These are phyloP conservation scores for Leccinum subgranulosum DNA, from an alignment of 768 basidiomycete genomes.

Conservation along the genomic window DNA sequence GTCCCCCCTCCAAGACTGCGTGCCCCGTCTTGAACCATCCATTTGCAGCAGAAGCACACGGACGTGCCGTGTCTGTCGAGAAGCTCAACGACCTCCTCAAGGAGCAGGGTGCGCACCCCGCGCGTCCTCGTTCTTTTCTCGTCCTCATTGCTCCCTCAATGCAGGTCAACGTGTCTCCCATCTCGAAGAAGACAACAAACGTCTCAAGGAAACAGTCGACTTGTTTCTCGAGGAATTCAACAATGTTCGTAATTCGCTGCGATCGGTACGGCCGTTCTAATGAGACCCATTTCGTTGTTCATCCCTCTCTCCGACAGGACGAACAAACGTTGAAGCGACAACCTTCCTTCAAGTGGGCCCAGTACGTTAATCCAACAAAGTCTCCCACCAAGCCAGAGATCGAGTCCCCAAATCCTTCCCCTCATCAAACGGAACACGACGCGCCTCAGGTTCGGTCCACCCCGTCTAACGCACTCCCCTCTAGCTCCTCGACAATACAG, in stretches of 20 bases:
- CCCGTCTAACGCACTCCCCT: constrained; percentile 13
- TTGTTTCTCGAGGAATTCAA: constrained; percentile 64
- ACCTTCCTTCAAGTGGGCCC: constrained; percentile 87
- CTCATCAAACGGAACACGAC: constrained; percentile 77
- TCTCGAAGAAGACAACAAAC: constrained; percentile 78
- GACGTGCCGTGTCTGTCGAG: constrained; percentile 57
- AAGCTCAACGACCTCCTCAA: constrained; percentile 62
- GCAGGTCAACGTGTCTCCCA: constrained; percentile 66
- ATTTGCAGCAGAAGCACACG: constrained; percentile 54
- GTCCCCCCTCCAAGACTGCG: constrained; percentile 27
- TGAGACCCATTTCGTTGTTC: constrained; percentile 4
- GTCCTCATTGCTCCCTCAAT: constrained; percentile 5
- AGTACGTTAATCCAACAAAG: constrained; percentile 69
- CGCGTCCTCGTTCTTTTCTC: neutral
- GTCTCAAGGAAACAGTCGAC: constrained; percentile 59
- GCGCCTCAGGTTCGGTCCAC: constrained; percentile 33
- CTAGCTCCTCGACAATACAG: constrained; percentile 31
- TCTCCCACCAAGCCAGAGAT: constrained; percentile 77
- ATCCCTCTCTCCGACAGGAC: constrained; percentile 24
- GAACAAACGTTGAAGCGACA: constrained; percentile 59
- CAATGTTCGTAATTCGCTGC: constrained; percentile 37
- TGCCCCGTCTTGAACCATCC: neutral
- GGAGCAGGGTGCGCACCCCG: constrained; percentile 61
- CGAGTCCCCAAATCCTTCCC: constrained; percentile 79
- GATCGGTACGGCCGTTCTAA: constrained; percentile 15